Evolutionary conservation across 352 stramenopile species (phyloP), one percentile per base, ranked within the genome.

Genomic region (Globisporangium iwayamae): DNA sequence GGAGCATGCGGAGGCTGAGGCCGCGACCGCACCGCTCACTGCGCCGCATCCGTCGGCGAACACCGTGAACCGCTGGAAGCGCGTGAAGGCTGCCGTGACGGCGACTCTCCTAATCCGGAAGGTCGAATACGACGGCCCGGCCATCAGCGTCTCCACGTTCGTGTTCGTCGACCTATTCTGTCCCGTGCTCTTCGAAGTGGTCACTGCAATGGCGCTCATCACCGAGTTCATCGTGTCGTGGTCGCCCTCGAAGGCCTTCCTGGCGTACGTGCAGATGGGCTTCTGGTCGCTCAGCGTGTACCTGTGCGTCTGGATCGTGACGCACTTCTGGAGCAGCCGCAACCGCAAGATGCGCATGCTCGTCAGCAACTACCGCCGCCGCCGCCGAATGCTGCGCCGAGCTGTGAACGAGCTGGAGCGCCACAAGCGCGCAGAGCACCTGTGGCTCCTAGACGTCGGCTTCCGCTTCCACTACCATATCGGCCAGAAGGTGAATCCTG

Each of bases 241-340:
- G 73, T 89, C 76, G 11, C 67, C 83, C 16, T 80, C 71, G n/a
- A 74, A 85, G 45, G 77, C 81, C 0, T 93, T 93, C 59, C 71
- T 87, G 46, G 63, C 76, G 10, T 93, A 91, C 47, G 75, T 93
- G 9, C 80, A 85, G 55, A 84, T 78, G 63, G 84, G 84, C 6
- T 90, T 91, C 52, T 91, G 75, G 66, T 66, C 67, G 63, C 67
- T 89, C 14, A 69, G 65, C n/a, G 68, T 58, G 9, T 93, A 93
- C 61, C 64, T 93, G 18, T 51, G 75, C 20, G 45, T 91, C 1
- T 93, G 82, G 84, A 87, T 91, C 67, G 70, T 81, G 46, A 73
- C 74, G 36, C 84, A 93, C 62, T 93, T 89, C 64, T 93, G 82
- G 81, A 91, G 82, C 71, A 89, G 77, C 22, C 79, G 84, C 36